Conservation (phyloP, 129 eudicot species). For the Arctium minus region DNA sequence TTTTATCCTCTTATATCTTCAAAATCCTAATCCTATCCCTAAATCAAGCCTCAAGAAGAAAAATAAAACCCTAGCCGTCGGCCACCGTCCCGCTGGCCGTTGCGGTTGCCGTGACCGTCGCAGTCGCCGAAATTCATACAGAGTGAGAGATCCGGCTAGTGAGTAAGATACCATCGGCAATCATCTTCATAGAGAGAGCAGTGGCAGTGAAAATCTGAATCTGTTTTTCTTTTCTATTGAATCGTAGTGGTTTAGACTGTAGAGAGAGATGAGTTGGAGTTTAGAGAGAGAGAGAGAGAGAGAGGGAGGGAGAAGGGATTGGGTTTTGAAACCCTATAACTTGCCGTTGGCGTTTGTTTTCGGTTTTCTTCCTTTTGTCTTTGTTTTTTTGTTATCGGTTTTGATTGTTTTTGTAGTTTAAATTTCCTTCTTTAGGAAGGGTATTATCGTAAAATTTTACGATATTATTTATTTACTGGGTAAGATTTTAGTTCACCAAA, state of each 20-base stretch:
- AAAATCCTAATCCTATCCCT: background rate
- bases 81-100: constrained; percentile 4
- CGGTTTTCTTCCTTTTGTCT: background rate
- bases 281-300: background rate
- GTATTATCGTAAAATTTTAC: too few relatives aligned
- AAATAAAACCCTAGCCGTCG: background rate
- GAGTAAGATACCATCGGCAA: background rate
- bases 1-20: background rate
- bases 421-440: too few relatives aligned
- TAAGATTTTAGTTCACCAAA: too few relatives aligned
- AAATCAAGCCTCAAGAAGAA: constrained; percentile 5
- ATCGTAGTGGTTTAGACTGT: background rate
- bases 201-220: background rate
- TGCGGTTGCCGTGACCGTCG: background rate
- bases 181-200: background rate
- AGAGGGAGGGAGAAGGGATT: background rate
- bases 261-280: background rate
- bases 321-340: background rate
- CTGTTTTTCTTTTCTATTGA: background rate
- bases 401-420: background rate
- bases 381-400: background rate
- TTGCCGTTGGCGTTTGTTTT: background rate
- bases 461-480: too few relatives aligned
- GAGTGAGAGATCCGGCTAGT: background rate
- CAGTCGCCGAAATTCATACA: background rate